Evolutionary conservation across 495 filamentous ascomycete species (phyloP).

Genomic region (Aspergillus ellipticus): DNA sequence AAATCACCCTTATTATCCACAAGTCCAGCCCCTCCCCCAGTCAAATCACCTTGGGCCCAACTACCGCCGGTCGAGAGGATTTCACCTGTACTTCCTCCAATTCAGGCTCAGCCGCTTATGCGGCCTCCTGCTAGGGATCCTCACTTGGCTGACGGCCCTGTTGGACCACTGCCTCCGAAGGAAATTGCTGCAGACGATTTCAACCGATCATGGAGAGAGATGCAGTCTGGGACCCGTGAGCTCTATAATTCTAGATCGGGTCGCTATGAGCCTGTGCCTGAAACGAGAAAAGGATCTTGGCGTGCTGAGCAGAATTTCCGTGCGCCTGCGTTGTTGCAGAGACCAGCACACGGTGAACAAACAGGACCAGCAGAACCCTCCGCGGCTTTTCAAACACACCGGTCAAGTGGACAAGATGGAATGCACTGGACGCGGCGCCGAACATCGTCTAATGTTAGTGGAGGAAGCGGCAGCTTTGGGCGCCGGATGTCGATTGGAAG

Average conservation of each 20-base stretch:
- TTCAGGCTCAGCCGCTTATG: conserved; percentile 29
- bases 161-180: conserved; percentile 51
- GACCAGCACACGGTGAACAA: conserved; percentile 54
- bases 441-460: conserved; percentile 92
- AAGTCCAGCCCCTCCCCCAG: conserved; percentile 67
- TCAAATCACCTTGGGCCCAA: conserved; percentile 87
- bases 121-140: conserved; percentile 31
- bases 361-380: conserved; percentile 83
- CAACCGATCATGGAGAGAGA: conserved; percentile 79
- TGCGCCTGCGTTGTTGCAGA: conserved; percentile 77
- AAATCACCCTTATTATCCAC: conserved; percentile 78
- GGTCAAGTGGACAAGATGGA: conserved; percentile 63
- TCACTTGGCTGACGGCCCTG: conserved; percentile 26
- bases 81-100: conserved; percentile 58
- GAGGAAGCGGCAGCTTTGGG: conserved; percentile 71
- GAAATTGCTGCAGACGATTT: conserved; percentile 96
- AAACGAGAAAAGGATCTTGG: conserved; percentile 65
- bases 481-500: conserved; percentile 55
- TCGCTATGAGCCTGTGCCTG: conserved; percentile 83
- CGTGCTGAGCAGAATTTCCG: conserved; percentile 63
- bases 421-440: conserved; percentile 70
- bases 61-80: conserved; percentile 80
- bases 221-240: conserved; percentile 61
- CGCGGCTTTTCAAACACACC: conserved; percentile 81
- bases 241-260: conserved; percentile 94